Evolutionary conservation across 352 stramenopile species (phyloP).

Genomic region (Phytopythium litorale): DNA sequence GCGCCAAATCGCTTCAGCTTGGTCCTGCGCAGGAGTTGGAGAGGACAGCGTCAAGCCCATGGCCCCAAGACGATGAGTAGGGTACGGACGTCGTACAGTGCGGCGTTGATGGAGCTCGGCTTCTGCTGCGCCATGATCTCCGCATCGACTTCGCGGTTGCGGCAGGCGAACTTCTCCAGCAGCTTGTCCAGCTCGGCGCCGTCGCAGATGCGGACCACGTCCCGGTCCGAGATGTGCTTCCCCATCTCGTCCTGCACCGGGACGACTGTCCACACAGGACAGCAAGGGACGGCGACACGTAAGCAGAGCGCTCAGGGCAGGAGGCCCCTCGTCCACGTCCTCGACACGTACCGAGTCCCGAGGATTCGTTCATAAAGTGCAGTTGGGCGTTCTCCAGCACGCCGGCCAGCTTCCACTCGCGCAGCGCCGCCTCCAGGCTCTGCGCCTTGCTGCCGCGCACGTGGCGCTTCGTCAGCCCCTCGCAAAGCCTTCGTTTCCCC

Average conservation of each 20-base stretch:
- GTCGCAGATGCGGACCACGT: constrained; percentile 72
- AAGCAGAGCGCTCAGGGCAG: neutral
- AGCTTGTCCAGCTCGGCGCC: constrained; percentile 51
- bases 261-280: constrained; percentile 29
- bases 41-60: neutral
- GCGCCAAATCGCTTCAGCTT: constrained; percentile 66
- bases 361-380: constrained; percentile 78
- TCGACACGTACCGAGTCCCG: constrained; percentile 30
- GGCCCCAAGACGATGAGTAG: neutral
- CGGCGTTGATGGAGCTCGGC: constrained; percentile 38
- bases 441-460: constrained; percentile 41
- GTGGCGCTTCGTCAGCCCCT: constrained; percentile 65
- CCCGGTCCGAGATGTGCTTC: constrained; percentile 56
- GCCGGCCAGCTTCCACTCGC: constrained; percentile 45
- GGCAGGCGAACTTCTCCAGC: constrained; percentile 61
- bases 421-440: constrained; percentile 34
- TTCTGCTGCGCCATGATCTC: constrained; percentile 63
- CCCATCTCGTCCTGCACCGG: constrained; percentile 48
- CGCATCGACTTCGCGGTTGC: constrained; percentile 49
- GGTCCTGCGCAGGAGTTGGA: constrained; percentile 23
- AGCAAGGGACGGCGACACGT: neutral
- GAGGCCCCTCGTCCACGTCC: neutral
- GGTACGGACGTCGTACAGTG: constrained; percentile 33
- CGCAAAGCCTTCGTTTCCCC: constrained; percentile 46
- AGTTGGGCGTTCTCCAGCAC: constrained; percentile 32